These are phyloP conservation scores for Zasmidium angulare DNA, from an alignment of 2,329 filamentous ascomycete genomes.

Conservation along the genomic window DNA sequence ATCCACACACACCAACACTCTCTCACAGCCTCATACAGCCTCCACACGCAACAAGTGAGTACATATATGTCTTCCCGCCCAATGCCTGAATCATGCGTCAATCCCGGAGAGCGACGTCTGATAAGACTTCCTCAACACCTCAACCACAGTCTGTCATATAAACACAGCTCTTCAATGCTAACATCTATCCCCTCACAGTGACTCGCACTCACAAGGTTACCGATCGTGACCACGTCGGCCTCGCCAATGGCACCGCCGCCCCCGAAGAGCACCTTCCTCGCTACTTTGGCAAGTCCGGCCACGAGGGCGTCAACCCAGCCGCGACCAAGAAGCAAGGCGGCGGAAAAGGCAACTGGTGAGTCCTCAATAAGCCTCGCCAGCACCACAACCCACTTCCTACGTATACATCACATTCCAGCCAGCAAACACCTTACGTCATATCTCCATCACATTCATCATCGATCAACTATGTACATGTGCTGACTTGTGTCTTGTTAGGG, in stretches of 20 bases:
- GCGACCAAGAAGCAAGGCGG: slow-evolving; percentile 96
- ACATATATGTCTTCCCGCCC: background rate
- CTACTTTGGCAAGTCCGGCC: slow-evolving; percentile 88
- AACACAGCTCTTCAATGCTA: slow-evolving; percentile 9
- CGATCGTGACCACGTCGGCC: slow-evolving; percentile 82
- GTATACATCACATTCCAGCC: too few relatives aligned
- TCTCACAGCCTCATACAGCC: background rate
- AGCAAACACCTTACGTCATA: slow-evolving; percentile 4
- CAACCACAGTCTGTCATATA: background rate
- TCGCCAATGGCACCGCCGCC: slow-evolving; percentile 70
- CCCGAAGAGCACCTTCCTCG: slow-evolving; percentile 77
- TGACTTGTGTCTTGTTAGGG: too few relatives aligned
- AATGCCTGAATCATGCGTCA: slow-evolving; percentile 1
- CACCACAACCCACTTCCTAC: slow-evolving; percentile 11
- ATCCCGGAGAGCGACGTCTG: background rate
- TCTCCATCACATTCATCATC: slow-evolving; percentile 1
- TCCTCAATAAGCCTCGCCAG: slow-evolving; percentile 13
- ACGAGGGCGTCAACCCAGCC: slow-evolving; percentile 77
- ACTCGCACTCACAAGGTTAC: slow-evolving; percentile 96
- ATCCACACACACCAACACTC: background rate
- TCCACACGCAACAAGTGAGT: background rate
- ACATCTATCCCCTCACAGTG: slow-evolving; percentile 60
- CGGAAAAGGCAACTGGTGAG: slow-evolving; percentile 92
- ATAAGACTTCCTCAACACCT: background rate
- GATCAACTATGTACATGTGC: too few relatives aligned